Percentiles rank a stretch among this genome's conserved stretches.
Evolutionary conservation across 2,329 filamentous ascomycete genomes (phyloP).

Genomic region (Tympanopsis confertula): DNA sequence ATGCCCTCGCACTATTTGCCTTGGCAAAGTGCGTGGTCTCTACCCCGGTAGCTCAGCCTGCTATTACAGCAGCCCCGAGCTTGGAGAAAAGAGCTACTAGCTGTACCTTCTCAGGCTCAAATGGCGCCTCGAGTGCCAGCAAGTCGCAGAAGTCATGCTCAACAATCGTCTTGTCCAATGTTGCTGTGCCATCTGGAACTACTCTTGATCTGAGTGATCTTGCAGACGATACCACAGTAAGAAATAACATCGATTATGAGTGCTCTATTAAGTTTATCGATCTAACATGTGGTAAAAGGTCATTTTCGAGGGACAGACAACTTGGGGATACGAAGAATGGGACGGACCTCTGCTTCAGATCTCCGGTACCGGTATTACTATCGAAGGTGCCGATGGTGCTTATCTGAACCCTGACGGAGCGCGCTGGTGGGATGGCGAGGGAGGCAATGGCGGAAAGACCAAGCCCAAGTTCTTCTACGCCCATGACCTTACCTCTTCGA

Average conservation of each 20-base stretch:
- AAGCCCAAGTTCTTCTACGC: constrained; percentile 38
- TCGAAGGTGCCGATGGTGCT: constrained; percentile 8
- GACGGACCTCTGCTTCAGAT: constrained; percentile 1
- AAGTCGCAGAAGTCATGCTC: constrained; percentile 13
- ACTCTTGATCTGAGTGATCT: constrained; percentile 22
- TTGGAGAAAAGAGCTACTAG: background rate
- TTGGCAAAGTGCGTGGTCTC: too few relatives aligned
- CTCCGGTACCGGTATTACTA: constrained; percentile 7
- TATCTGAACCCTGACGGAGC: constrained; percentile 7
- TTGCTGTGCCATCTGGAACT: constrained; percentile 19
- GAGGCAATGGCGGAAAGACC: constrained; percentile 22
- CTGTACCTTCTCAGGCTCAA: background rate
- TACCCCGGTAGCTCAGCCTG: too few relatives aligned
- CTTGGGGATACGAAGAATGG: background rate
- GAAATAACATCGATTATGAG: constrained; percentile 5
- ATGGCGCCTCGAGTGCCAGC: background rate
- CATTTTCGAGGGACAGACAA: constrained; percentile 2
- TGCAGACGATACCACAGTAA: constrained; percentile 17
- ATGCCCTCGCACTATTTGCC: too few relatives aligned
- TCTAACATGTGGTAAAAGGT: background rate
- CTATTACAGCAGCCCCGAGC: background rate
- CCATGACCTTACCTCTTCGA: constrained; percentile 21
- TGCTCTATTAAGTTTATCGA: constrained; percentile 4
- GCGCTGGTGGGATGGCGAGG: constrained; percentile 17
- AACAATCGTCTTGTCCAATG: constrained; percentile 20